phyloP scores from a whole-genome alignment of 306 rosid genomes.

The Senna tora region DNA sequence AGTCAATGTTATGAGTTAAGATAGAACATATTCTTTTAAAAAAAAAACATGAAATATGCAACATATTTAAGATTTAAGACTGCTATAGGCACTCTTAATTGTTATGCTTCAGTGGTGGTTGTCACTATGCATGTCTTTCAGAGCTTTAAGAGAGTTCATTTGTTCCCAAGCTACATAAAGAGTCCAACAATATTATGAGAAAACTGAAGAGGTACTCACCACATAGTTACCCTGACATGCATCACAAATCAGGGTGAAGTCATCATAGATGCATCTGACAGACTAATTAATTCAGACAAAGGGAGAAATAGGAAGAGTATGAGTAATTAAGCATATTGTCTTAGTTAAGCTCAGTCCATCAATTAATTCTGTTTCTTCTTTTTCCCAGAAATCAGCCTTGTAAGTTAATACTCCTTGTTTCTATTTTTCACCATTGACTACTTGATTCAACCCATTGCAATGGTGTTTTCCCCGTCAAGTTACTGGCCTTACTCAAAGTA shows the following conservation, averaged over 20 bases:
- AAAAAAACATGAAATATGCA: not conserved
- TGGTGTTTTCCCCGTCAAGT: not conserved
- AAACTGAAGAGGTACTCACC: constrained; percentile 13
- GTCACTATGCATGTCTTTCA: constrained; percentile 7
- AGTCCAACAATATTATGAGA: constrained; percentile 19
- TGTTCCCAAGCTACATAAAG: constrained; percentile 17
- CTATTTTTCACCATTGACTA: not conserved
- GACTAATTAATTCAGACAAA: not conserved
- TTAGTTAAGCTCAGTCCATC: constrained; percentile 1
- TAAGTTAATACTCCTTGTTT: not conserved
- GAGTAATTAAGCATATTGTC: not conserved
- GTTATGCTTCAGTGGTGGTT: constrained; percentile 11
- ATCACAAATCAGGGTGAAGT: not conserved
- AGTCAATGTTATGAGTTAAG: constrained; percentile 25
- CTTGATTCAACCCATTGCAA: constrained; percentile 1
- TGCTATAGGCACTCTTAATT: constrained; percentile 13
- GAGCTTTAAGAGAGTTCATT: not conserved
- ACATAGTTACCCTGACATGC: constrained; percentile 16
- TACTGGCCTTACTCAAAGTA: not conserved
- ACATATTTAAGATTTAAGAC: constrained; percentile 11
- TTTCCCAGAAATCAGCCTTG: not conserved
- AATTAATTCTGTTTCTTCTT: not conserved
- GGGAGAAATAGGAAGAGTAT: not conserved
- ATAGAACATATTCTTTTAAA: no score
- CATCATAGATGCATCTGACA: constrained; percentile 15